Evolutionary conservation across 768 basidiomycete species (phyloP), one percentile per base, ranked within the genome.

Genomic region (Hygrophorus pudorinus): DNA sequence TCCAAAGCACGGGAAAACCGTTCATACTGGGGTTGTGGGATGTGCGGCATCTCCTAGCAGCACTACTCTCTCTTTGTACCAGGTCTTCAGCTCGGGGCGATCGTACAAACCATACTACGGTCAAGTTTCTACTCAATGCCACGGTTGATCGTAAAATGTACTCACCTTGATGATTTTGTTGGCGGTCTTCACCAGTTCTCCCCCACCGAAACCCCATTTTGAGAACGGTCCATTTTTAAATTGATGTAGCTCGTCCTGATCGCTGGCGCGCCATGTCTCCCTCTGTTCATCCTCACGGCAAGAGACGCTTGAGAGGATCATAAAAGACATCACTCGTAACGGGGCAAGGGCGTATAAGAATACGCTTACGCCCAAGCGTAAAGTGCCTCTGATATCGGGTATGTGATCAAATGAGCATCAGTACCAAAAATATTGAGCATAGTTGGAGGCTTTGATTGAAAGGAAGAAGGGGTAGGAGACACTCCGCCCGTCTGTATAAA

Each of bases 191-290:
- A 56, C 45, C 4, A 58, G 41, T 5, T 52, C 45, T 4, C 50
- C 53, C 7, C 32, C 56, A 4, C 48, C 56, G 12, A 47, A 53
- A 2, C 44, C 51, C 46, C 56, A 51, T 11, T 35, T 12, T n/a
- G 53, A 50, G 14, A 55, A 48, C 5, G 50, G 45, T 11, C 53
- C 49, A 9, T 27, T 49, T 18, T 47, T 48, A 7, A 56, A 45
- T n/a, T 50, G 46, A 5, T 54, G 44, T 39, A 51, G 51, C 7
- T 54, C 44, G 10, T 54, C 52, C 27, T 58, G 45, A 29, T 65
- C 61, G 51, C 65, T 56, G 7, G 61, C 56, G n/a, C 59, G 60
- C 70, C 70, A 72, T 2, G 61, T 62, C 44, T 72, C 70, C 42
- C 61, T 64, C 6, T 51, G 51, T 48, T 71, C 70, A 0, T 55